phyloP scores from a whole-genome alignment of 1,284 basidiomycete species.

The Cryptococcus sp. region DNA sequence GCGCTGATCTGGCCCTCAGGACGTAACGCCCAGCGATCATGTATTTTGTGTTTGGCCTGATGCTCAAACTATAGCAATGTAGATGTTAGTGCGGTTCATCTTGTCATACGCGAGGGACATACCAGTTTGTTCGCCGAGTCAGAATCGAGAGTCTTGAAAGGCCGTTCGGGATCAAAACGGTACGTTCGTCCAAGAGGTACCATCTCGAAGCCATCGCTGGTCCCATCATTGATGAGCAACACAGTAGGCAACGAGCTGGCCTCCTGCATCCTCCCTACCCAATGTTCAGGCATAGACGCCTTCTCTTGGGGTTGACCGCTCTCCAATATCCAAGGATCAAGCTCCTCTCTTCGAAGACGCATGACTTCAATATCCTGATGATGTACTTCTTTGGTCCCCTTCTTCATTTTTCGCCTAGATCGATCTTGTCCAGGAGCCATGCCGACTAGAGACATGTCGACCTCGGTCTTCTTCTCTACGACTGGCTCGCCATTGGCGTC shows the following conservation, averaged over 20 bases:
- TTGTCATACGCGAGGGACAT: constrained; percentile 3
- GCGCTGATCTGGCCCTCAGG: constrained; percentile 12
- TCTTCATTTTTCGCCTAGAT: constrained; percentile 20
- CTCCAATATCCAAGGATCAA: constrained; percentile 48
- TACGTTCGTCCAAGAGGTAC: constrained; percentile 46
- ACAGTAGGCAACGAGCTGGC: constrained; percentile 35
- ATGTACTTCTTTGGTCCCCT: constrained; percentile 44
- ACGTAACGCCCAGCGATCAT: constrained; percentile 46
- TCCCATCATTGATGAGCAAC: constrained; percentile 42
- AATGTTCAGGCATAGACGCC: constrained; percentile 35
- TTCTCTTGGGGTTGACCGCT: constrained; percentile 30
- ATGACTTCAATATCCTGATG: constrained; percentile 47
- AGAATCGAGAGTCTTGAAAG: constrained; percentile 46
- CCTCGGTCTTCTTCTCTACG: constrained; percentile 34
- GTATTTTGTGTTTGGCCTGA: constrained; percentile 42
- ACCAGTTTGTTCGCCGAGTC: constrained; percentile 49
- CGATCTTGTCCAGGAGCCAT: constrained; percentile 22
- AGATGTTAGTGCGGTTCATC: neutral
- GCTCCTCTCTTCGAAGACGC: constrained; percentile 44
- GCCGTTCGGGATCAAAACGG: constrained; percentile 44
- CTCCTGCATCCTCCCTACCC: constrained; percentile 46
- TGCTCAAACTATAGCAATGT: constrained; percentile 36
- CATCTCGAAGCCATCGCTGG: constrained; percentile 39
- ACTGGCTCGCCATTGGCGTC: constrained; percentile 40
- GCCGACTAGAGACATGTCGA: constrained; percentile 45